Percentiles rank a stretch among this genome's conserved stretches.
These are phyloP conservation scores for Fusarium papillatum DNA, from an alignment of 2,329 filamentous ascomycete species.

Conservation along the genomic window DNA sequence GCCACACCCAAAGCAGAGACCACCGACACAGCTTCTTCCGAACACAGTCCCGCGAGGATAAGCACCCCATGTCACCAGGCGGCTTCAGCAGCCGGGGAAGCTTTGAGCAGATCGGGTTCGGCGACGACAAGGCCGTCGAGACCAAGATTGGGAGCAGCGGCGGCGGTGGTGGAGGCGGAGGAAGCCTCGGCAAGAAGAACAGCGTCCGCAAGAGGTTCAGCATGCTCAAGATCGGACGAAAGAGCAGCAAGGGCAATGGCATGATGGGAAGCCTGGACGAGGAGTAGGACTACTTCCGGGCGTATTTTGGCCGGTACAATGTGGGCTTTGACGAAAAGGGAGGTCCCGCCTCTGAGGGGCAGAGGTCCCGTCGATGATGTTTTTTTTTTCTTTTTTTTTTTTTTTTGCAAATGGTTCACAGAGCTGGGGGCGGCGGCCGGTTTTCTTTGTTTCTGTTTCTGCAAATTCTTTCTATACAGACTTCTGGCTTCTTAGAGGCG, in stretches of 20 bases:
- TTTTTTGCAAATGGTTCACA: neutral
- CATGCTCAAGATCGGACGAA: slow-evolving; percentile 81
- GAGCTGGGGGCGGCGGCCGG: neutral
- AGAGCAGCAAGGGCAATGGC: slow-evolving; percentile 68
- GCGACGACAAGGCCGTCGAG: slow-evolving; percentile 41
- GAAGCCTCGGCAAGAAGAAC: slow-evolving; percentile 62
- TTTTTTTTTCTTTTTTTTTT: no score
- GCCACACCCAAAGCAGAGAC: slow-evolving; percentile 44
- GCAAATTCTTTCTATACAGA: neutral
- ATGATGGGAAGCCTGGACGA: slow-evolving; percentile 69
- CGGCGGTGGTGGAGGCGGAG: neutral
- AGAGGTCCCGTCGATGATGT: slow-evolving; percentile 11
- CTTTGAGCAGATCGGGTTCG: slow-evolving; percentile 43
- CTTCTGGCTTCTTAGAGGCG: neutral
- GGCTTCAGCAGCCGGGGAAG: slow-evolving; percentile 45
- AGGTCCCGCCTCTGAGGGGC: slow-evolving; percentile 17
- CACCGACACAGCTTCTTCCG: slow-evolving; percentile 61
- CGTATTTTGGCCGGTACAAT: slow-evolving; percentile 45
- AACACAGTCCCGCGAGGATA: slow-evolving; percentile 49
- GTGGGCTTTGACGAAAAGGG: slow-evolving; percentile 37
- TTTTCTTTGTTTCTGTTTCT: slow-evolving; percentile 4
- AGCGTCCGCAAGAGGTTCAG: slow-evolving; percentile 85
- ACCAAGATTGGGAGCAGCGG: slow-evolving; percentile 45
- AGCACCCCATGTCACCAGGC: slow-evolving; percentile 39
- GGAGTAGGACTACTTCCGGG: slow-evolving; percentile 59